A percentile compares a stretch with the other conserved stretches of the same genome.
These are phyloP conservation scores for Ramichloridium luteum DNA, from an alignment of 2,329 filamentous ascomycete species.

Conservation along the genomic window DNA sequence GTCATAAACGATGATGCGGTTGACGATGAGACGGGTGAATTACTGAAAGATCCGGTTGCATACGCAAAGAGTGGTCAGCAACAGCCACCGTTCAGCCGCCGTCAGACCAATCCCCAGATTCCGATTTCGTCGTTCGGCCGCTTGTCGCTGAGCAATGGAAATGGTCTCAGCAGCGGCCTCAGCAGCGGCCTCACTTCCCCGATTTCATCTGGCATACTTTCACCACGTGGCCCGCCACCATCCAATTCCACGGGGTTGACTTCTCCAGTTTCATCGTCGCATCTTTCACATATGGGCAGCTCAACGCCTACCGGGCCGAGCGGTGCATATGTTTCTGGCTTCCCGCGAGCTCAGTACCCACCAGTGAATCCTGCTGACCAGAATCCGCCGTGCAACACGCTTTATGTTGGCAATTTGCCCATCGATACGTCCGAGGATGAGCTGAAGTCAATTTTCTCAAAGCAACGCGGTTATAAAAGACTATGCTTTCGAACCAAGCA, in stretches of 20 bases:
- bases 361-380: conserved; percentile 89
- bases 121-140: conserved; percentile 56
- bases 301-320: conserved; percentile 43
- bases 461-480: conserved; percentile 87
- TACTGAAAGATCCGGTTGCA: conserved; percentile 60
- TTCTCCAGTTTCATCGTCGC: too few relatives aligned
- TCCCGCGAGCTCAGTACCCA: conserved; percentile 57
- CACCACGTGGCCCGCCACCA: conserved; percentile 28
- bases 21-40: conserved; percentile 58
- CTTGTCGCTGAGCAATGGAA: conserved; percentile 60
- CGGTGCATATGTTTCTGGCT: conserved; percentile 46
- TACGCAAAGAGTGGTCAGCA: conserved; percentile 58
- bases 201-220: conserved; percentile 41
- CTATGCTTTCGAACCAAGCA: conserved; percentile 90
- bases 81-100: conserved; percentile 40
- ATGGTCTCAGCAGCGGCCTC: conserved; percentile 21
- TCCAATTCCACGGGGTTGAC: too few relatives aligned
- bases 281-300: conserved; percentile 12
- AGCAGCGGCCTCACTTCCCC: conserved; percentile 36
- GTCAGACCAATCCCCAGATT: conserved; percentile 59
- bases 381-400: conserved; percentile 92
- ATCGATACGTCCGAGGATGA: conserved; percentile 91
- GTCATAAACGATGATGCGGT: conserved; percentile 58
- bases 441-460: conserved; percentile 83
- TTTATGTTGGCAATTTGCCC: conserved; percentile 95